Evolutionary conservation across 2,329 filamentous ascomycete genomes (phyloP).

Genomic region (Westerdykella aurantiaca): DNA sequence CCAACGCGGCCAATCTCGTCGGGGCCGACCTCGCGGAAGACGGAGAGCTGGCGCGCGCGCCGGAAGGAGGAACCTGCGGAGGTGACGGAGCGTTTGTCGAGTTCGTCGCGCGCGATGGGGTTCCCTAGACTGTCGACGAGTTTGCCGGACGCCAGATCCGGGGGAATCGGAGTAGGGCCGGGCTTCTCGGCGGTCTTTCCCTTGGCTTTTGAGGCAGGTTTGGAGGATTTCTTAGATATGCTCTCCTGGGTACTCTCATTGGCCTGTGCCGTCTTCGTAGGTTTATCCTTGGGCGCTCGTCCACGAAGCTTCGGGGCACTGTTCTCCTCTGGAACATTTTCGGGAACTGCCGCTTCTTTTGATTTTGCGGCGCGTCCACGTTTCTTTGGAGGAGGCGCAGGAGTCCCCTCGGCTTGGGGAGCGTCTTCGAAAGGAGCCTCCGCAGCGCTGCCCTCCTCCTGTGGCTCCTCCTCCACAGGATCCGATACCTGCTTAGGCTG

Average conservation of each 20-base stretch:
- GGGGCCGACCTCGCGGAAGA: slow-evolving; percentile 31
- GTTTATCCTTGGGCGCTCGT: slow-evolving; percentile 10
- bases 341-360: not conserved
- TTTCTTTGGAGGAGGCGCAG: slow-evolving; percentile 12
- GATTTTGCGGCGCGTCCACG: slow-evolving; percentile 15
- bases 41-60: slow-evolving; percentile 31
- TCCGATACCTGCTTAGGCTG: slow-evolving; percentile 27
- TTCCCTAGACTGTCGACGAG: slow-evolving; percentile 29
- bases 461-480: slow-evolving; percentile 23
- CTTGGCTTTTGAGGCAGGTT: slow-evolving; percentile 19
- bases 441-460: slow-evolving; percentile 17
- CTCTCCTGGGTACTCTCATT: slow-evolving; percentile 7
- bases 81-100: slow-evolving; percentile 30
- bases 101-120: slow-evolving; percentile 27
- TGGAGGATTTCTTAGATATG: slow-evolving; percentile 24
- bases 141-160: slow-evolving; percentile 20
- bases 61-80: slow-evolving; percentile 28
- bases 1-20: slow-evolving; percentile 22
- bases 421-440: slow-evolving; percentile 21
- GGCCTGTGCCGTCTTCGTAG: slow-evolving; percentile 9
- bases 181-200: slow-evolving; percentile 16
- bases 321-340: not conserved
- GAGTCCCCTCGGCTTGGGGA: slow-evolving; percentile 18
- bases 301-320: not conserved
- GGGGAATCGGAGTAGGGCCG: not conserved